Conservation (phyloP, 1,284 basidiomycete genomes). For the Boletus calvinii region DNA sequence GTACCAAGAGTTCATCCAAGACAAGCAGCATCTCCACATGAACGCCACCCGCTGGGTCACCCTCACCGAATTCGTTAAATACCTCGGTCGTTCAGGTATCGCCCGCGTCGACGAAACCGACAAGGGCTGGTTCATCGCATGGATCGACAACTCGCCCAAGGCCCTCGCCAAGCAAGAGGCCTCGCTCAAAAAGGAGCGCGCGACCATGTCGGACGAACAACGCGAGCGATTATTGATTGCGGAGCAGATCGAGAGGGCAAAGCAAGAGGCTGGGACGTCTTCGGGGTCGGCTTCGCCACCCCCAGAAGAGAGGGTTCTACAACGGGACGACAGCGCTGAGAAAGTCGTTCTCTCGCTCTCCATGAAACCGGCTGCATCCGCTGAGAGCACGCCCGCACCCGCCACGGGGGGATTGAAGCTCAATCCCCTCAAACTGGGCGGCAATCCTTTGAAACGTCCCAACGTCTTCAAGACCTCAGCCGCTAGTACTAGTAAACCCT, state of each 20-base stretch:
- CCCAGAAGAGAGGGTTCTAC: constrained; percentile 58
- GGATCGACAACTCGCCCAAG: constrained; percentile 96
- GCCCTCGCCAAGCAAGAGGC: constrained; percentile 90
- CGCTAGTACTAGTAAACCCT: constrained; percentile 23
- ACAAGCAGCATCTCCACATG: constrained; percentile 97
- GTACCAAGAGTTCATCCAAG: constrained; percentile 97
- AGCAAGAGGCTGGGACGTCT: constrained; percentile 42
- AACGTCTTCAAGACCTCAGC: constrained; percentile 71
- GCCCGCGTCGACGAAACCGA: constrained; percentile 96
- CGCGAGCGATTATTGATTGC: constrained; percentile 87
- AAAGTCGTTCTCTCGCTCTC: constrained; percentile 73
- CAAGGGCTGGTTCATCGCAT: constrained; percentile 95
- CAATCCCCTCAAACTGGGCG: constrained; percentile 46
- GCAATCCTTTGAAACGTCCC: constrained; percentile 61
- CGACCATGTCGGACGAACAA: constrained; percentile 91
- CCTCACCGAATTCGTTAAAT: constrained; percentile 90
- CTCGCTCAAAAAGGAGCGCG: constrained; percentile 88
- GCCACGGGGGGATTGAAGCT: constrained; percentile 52
- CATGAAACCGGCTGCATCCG: constrained; percentile 46
- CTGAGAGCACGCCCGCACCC: constrained; percentile 28
- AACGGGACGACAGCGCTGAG: constrained; percentile 70
- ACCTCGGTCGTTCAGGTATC: constrained; percentile 86
- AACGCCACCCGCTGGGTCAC: constrained; percentile 98
- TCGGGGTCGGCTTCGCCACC: constrained; percentile 40
- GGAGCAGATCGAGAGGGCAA: constrained; percentile 92